phyloP scores from a whole-genome alignment of 495 filamentous ascomycete genomes.

The Aspergillus asperescens region DNA sequence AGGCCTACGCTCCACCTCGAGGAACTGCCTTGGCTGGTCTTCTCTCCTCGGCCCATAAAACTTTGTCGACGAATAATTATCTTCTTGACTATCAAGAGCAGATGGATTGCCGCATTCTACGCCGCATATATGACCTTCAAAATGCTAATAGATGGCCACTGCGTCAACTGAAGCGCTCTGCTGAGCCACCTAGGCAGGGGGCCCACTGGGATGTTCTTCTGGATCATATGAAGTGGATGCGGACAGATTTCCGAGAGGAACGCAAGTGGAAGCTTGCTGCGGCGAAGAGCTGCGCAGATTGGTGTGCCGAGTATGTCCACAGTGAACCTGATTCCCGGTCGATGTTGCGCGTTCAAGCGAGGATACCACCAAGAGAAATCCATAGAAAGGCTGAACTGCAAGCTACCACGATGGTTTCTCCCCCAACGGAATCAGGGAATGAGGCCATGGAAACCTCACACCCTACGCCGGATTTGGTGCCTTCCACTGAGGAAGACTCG shows the following conservation, averaged over 20 bases:
- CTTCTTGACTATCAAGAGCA: slow-evolving; percentile 71
- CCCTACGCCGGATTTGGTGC: slow-evolving; percentile 66
- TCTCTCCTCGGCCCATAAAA: slow-evolving; percentile 71
- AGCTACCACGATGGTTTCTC: slow-evolving; percentile 20
- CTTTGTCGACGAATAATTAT: slow-evolving; percentile 70
- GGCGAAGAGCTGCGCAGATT: slow-evolving; percentile 68
- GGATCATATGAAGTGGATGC: slow-evolving; percentile 94
- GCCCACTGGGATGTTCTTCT: slow-evolving; percentile 82
- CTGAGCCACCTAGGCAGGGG: slow-evolving; percentile 68
- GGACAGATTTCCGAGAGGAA: slow-evolving; percentile 91
- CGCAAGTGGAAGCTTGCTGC: slow-evolving; percentile 85
- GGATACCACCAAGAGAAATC: slow-evolving; percentile 27
- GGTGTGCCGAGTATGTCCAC: slow-evolving; percentile 75
- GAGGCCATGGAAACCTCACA: slow-evolving; percentile 38
- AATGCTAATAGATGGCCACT: slow-evolving; percentile 86
- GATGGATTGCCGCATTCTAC: slow-evolving; percentile 76
- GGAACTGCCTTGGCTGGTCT: slow-evolving; percentile 62
- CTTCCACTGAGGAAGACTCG: slow-evolving; percentile 55
- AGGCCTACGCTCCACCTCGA: slow-evolving; percentile 55
- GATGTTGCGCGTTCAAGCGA: slow-evolving; percentile 59
- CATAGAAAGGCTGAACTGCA: slow-evolving; percentile 20
- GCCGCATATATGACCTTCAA: slow-evolving; percentile 82
- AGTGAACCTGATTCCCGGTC: slow-evolving; percentile 55
- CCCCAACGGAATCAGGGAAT: slow-evolving; percentile 29
- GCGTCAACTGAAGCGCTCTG: slow-evolving; percentile 71